These are phyloP conservation scores for Agapanthus africanus DNA, from an alignment of 106 monocot genomes.

Conservation along the genomic window DNA sequence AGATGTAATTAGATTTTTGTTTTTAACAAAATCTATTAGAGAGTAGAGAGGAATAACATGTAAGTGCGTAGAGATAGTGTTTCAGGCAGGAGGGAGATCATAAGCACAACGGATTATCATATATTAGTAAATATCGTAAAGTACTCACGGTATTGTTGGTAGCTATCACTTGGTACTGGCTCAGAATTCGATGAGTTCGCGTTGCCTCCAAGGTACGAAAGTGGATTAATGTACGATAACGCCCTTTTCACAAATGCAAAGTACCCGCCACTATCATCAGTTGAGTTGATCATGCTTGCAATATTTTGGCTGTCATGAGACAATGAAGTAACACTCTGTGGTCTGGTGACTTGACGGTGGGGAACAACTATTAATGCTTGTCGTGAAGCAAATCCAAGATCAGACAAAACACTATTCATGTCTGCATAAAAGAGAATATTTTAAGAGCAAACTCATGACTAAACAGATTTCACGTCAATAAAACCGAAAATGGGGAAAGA, in stretches of 20 bases:
- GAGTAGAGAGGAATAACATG: too few relatives aligned
- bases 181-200: constrained; percentile 29
- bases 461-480: too few relatives aligned
- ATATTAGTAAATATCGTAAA: background rate
- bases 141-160: constrained; percentile 50
- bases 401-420: constrained; percentile 51
- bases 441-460: too few relatives aligned
- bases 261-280: constrained; percentile 39
- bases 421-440: constrained; percentile 36
- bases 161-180: constrained; percentile 17
- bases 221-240: constrained; percentile 69
- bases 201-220: constrained; percentile 59
- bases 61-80: too few relatives aligned
- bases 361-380: constrained; percentile 77
- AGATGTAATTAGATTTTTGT: too few relatives aligned
- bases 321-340: constrained; percentile 18
- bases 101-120: too few relatives aligned
- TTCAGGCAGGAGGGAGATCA: too few relatives aligned
- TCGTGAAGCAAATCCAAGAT: constrained; percentile 65
- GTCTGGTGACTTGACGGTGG: constrained; percentile 17
- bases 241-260: constrained; percentile 55
- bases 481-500: too few relatives aligned
- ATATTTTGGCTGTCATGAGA: constrained; percentile 12
- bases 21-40: too few relatives aligned
- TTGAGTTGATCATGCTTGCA: constrained; percentile 10